Evolutionary conservation across 1,284 basidiomycete species (phyloP).

Genomic region (Fomitiporia mediterranea): DNA sequence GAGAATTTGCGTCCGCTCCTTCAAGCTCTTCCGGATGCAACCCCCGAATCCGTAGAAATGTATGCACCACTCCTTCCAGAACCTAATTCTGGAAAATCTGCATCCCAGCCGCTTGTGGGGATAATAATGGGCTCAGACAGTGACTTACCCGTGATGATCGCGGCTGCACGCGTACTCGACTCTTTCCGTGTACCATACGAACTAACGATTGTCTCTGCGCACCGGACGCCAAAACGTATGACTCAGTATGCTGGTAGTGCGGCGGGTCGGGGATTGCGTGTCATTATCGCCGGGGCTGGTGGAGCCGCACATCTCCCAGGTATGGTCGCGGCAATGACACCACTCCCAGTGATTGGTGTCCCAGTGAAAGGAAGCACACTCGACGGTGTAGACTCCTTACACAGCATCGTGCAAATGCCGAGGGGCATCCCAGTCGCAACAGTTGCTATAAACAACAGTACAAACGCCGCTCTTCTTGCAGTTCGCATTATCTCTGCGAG

Average conservation of each 20-base stretch:
- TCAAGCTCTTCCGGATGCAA: constrained; percentile 50
- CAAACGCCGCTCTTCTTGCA: constrained; percentile 91
- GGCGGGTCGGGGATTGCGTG: constrained; percentile 66
- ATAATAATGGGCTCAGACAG: constrained; percentile 99
- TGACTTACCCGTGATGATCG: constrained; percentile 91
- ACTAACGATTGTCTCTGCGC: constrained; percentile 93
- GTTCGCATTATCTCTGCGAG: constrained; percentile 82
- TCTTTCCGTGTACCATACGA: constrained; percentile 86
- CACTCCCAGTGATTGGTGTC: constrained; percentile 92
- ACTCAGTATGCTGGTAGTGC: constrained; percentile 81
- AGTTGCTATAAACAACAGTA: constrained; percentile 95
- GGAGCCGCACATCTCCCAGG: constrained; percentile 97
- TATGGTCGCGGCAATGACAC: constrained; percentile 95
- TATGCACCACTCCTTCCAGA: constrained; percentile 48
- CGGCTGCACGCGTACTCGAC: constrained; percentile 83
- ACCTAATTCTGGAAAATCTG: constrained; percentile 50
- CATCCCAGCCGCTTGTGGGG: constrained; percentile 78
- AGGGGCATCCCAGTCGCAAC: constrained; percentile 96
- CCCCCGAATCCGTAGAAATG: constrained; percentile 45
- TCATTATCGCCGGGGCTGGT: constrained; percentile 93
- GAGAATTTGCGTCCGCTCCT: constrained; percentile 70
- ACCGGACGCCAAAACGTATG: constrained; percentile 89
- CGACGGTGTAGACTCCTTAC: constrained; percentile 93
- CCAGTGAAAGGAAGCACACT: constrained; percentile 93
- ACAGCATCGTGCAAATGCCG: constrained; percentile 99